Evolutionary conservation across 225 moss, liverwort and hornwort species (phyloP), one percentile per base, ranked within the genome.

Genomic region (Asterella californica): DNA sequence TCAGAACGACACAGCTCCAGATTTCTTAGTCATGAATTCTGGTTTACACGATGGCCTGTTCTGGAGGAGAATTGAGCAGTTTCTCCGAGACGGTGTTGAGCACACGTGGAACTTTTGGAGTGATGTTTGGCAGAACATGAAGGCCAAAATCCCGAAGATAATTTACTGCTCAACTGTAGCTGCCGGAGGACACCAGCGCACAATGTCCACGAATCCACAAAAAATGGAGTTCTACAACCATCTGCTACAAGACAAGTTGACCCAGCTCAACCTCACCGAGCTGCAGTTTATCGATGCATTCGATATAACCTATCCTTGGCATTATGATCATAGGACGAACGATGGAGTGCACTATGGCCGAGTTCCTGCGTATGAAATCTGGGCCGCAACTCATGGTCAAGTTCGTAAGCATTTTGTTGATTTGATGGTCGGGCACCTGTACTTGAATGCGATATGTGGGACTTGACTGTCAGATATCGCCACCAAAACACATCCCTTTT

Each of bases 271-370:
- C 29, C 79, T 76, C 2, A 75, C 70, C 34, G 79, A 81, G 54
- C 79, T 84, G 45, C 78, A 83, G n/a, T 37, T 89, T 52, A 79
- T 89, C 24, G 89, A 89, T n/a, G 86, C 83, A 10, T 89, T 86
- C 50, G 89, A 89, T 34, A 78, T 86, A n/a, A 84, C 89, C 15
- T 89, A 78, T 50, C 89, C 89, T 19, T 89, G 86, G 84, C 89
- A 86, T 76, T 86, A 70, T 24, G 84, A 86, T 62, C 80, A 80
- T 17, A 32, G 70, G 27, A 65, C 61, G 25, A 84, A 37, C 27
- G 84, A 84, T 32, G 83, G 83, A 2, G 64, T 66, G 36, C 83
- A 83, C 75, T 79, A 83, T 18, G 83, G 83, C 18, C 70, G 83
- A n/a, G 55, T 68, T 48, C 64, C 79, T 10, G 42, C 42, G 7